These are phyloP conservation scores for Phylloporus sp. DNA, from an alignment of 1,284 basidiomycete species.

Conservation along the genomic window DNA sequence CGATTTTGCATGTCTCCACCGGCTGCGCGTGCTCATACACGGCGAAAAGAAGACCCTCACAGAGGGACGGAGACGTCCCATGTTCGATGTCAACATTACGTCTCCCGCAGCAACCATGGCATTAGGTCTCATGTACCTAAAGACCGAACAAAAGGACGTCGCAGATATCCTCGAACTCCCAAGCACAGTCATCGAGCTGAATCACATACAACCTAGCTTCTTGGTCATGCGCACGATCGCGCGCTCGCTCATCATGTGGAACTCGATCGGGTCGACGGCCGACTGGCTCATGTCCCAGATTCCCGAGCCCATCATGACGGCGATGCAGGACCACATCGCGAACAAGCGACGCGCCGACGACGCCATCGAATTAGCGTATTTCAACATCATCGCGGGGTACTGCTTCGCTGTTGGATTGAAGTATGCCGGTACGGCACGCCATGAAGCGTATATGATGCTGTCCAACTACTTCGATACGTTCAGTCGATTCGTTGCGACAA, in stretches of 20 bases:
- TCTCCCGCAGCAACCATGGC: constrained; percentile 91
- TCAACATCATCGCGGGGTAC: constrained; percentile 87
- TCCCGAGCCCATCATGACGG: constrained; percentile 67
- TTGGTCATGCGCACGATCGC: constrained; percentile 83
- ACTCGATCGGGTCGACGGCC: constrained; percentile 69
- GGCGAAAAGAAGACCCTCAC: constrained; percentile 57
- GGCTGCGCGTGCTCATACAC: constrained; percentile 72
- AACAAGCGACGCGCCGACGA: constrained; percentile 67
- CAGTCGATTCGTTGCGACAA: constrained; percentile 65
- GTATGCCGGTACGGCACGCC: constrained; percentile 90
- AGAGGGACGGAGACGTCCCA: constrained; percentile 44
- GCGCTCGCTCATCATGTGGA: constrained; percentile 88
- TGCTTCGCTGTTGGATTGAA: constrained; percentile 94
- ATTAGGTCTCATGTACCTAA: constrained; percentile 91
- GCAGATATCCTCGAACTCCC: constrained; percentile 87
- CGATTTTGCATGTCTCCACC: constrained; percentile 69
- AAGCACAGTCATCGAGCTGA: constrained; percentile 76
- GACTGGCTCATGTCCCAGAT: constrained; percentile 83
- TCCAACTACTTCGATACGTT: constrained; percentile 84
- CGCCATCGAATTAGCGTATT: constrained; percentile 83
- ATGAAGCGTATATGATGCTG: constrained; percentile 84
- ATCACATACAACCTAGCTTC: constrained; percentile 88
- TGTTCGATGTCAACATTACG: constrained; percentile 85
- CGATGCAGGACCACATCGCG: constrained; percentile 54
- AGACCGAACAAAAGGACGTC: constrained; percentile 82